phyloP scores from a whole-genome alignment of 1,139 yeast genomes.

The Suhomyces bolitotheri region DNA sequence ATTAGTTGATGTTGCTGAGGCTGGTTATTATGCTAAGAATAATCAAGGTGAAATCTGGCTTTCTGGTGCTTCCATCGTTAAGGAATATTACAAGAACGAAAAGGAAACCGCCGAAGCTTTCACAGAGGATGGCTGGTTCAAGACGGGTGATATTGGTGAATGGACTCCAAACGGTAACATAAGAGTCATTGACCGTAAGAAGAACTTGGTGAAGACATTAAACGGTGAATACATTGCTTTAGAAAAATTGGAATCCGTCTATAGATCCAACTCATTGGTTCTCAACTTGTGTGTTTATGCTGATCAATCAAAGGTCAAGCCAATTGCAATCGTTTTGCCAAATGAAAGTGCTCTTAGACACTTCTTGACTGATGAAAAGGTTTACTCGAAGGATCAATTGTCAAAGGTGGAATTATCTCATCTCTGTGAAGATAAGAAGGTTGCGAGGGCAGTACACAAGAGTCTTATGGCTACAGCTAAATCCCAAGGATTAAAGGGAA shows the following conservation, averaged over 20 bases:
- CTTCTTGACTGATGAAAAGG: conserved; percentile 53
- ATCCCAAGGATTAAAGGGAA: conserved; percentile 78
- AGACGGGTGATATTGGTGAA: conserved; percentile 96
- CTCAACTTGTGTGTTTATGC: conserved; percentile 91
- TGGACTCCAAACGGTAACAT: conserved; percentile 83
- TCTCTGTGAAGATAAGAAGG: conserved; percentile 56
- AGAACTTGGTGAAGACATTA: conserved; percentile 91
- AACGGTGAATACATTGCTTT: conserved; percentile 98
- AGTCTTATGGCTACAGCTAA: conserved; percentile 74
- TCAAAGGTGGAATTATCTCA: conserved; percentile 49
- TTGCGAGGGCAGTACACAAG: conserved; percentile 55
- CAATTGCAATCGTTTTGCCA: conserved; percentile 88
- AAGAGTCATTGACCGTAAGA: conserved; percentile 87
- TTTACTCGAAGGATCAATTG: conserved; percentile 49
- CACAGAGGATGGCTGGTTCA: conserved; percentile 89
- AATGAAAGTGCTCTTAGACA: conserved; percentile 65
- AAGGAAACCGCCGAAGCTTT: conserved; percentile 79
- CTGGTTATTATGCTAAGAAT: conserved; percentile 88
- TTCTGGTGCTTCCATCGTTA: conserved; percentile 69
- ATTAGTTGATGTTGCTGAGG: conserved; percentile 87
- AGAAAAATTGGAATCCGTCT: conserved; percentile 83
- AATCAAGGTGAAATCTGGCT: conserved; percentile 91
- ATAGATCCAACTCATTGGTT: conserved; percentile 80
- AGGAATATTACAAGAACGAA: conserved; percentile 80
- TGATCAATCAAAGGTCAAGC: conserved; percentile 81